Conservation (phyloP, 495 filamentous ascomycete genomes). For the Hypoxylon subgilvum region DNA sequence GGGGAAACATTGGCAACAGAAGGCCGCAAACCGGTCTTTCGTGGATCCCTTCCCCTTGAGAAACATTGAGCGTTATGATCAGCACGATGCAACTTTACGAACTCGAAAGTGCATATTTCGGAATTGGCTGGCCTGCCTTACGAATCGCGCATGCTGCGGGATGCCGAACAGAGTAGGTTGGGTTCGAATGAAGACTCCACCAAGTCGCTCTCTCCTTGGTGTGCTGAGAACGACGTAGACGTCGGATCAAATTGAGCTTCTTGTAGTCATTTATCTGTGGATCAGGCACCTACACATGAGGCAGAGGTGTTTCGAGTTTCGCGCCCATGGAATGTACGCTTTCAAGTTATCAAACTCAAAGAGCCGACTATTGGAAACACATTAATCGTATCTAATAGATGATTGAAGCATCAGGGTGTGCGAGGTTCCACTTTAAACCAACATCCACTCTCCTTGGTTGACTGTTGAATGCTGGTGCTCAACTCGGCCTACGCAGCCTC, state of each 20-base stretch:
- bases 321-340: slow-evolving; percentile 2
- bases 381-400: neutral
- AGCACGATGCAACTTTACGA: slow-evolving; percentile 26
- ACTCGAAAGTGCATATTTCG: slow-evolving; percentile 10
- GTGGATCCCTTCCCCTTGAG: slow-evolving; percentile 27
- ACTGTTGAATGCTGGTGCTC: too few relatives aligned
- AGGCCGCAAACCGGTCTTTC: slow-evolving; percentile 11
- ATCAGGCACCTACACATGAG: too few relatives aligned
- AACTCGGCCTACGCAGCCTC: too few relatives aligned
- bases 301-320: slow-evolving; percentile 5
- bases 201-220: slow-evolving; percentile 21
- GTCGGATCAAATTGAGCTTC: too few relatives aligned
- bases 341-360: slow-evolving; percentile 12
- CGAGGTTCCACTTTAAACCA: neutral
- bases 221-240: too few relatives aligned
- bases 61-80: slow-evolving; percentile 21
- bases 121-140: slow-evolving; percentile 19
- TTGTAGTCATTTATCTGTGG: slow-evolving; percentile 3
- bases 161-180: slow-evolving; percentile 32
- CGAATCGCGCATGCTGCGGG: slow-evolving; percentile 19
- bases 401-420: slow-evolving; percentile 5
- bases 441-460: too few relatives aligned
- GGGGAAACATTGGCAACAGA: too few relatives aligned
- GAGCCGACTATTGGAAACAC: slow-evolving; percentile 8
- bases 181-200: slow-evolving; percentile 33